Percentiles rank a stretch among this genome's conserved stretches.
Evolutionary conservation across 1,284 basidiomycete species (phyloP).

Genomic region (Trametes versicolor): DNA sequence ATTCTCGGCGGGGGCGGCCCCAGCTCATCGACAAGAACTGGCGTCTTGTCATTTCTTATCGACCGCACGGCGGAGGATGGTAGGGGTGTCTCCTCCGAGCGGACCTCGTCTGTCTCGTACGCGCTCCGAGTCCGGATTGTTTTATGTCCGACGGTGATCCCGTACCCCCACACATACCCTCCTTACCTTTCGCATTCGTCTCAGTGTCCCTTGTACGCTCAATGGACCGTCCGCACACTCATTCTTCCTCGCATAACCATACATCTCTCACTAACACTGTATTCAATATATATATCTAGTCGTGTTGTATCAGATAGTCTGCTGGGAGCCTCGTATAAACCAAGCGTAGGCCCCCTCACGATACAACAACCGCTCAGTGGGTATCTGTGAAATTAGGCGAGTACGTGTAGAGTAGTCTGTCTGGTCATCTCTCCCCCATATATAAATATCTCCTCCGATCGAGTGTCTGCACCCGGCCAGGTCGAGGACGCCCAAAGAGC

Average conservation of each 20-base stretch:
- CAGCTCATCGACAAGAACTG: constrained; percentile 14
- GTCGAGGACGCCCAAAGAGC: neutral
- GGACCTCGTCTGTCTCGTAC: neutral
- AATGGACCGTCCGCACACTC: neutral
- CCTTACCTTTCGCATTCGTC: neutral
- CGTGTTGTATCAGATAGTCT: neutral
- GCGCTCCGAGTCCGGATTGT: too few species aligned
- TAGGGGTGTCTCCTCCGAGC: neutral
- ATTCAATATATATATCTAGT: neutral
- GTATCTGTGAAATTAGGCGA: constrained; percentile 1
- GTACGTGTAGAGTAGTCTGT: neutral
- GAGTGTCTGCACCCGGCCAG: neutral
- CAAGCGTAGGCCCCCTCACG: neutral
- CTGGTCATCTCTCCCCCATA: neutral
- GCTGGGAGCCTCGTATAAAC: neutral
- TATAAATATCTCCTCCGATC: neutral
- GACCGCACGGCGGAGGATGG: neutral
- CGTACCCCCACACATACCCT: neutral
- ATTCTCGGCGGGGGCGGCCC: constrained; percentile 18
- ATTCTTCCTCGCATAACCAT: neutral
- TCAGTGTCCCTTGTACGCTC: neutral
- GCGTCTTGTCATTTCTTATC: constrained; percentile 8
- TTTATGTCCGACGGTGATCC: too few species aligned
- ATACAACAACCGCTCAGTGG: neutral
- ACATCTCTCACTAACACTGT: neutral